Base-by-base conservation (phyloP, 1,284 basidiomycete species). In the Pascua guehoae region DNA sequence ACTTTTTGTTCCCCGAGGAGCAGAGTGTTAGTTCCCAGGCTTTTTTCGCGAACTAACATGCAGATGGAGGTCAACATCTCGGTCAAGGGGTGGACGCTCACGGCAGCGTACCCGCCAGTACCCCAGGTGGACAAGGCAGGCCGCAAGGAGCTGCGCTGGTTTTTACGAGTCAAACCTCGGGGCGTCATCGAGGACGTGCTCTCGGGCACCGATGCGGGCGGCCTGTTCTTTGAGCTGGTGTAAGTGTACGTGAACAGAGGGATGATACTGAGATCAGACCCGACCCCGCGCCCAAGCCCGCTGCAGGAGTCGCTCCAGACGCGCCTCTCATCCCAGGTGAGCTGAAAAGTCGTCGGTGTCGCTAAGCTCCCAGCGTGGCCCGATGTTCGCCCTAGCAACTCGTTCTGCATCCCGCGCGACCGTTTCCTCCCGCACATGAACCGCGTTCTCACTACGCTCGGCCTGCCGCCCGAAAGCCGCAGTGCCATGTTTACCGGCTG, bases 381-480 rank as follows among this genome's bases (percentile, higher is more conserved):
- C 1, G 74, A 74, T 46, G 55, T 76, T 37, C 55, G 68, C 37
- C 71, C 73, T 1, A 9, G 51, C 5, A 73, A 68, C 51, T 65
- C 67, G 0, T 73, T 66, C 61, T 73, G 70, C 53, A 55, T 76
- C 5, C 66, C 72, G 12, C 68, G 67, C 53, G 59, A 56, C 14
- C 60, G 68, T 36, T 76, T 75, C 53, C 55, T 74, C n/a, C 68
- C 69, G 11, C 73, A 75, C 52, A 71, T 76, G 42, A 73, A 74
- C 60, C 54, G 73, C 8, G 65, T 75, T 10, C 56, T 76, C 39
- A 37, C 48, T 2, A 57, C 65, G 12, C 60, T 75, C 1, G 72
- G 73, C 7, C 51, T 76, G 24, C 72, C 73, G 0, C 65, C 72
- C 1, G 70, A 74, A 50, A 66, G 63, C 41, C 61, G 74, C 36